phyloP scores from a whole-genome alignment of 2,329 filamentous ascomycete genomes.

The Calonectria fujianensis region DNA sequence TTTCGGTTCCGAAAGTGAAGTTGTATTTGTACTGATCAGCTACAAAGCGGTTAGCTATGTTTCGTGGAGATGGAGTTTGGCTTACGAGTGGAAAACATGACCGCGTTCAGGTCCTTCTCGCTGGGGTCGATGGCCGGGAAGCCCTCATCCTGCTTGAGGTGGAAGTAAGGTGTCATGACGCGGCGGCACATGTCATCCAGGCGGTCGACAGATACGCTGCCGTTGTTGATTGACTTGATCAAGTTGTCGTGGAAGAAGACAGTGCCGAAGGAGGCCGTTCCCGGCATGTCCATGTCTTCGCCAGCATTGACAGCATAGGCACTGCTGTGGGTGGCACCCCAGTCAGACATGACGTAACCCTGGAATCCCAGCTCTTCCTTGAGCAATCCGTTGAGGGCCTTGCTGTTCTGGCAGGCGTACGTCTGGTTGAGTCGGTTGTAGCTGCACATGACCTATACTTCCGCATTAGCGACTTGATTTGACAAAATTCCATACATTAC shows the following conservation, averaged over 20 bases:
- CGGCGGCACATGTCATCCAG: constrained; percentile 17
- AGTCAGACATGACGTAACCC: constrained; percentile 67
- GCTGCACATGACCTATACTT: constrained; percentile 60
- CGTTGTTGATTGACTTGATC: constrained; percentile 18
- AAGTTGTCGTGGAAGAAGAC: constrained; percentile 10
- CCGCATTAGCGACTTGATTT: background rate
- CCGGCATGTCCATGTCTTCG: constrained; percentile 71
- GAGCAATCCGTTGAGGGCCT: constrained; percentile 68
- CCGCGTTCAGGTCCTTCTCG: background rate
- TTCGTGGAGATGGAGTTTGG: no score
- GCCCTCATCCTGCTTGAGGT: constrained; percentile 62
- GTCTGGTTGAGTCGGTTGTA: constrained; percentile 68
- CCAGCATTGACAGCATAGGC: constrained; percentile 65
- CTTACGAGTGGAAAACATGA: constrained; percentile 12
- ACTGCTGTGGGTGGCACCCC: constrained; percentile 63
- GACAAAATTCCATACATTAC: background rate
- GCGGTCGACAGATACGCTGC: background rate
- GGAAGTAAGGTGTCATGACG: constrained; percentile 12
- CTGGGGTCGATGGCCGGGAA: constrained; percentile 63
- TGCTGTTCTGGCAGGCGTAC: constrained; percentile 70
- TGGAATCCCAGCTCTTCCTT: constrained; percentile 70
- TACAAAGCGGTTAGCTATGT: background rate
- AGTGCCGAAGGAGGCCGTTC: constrained; percentile 37
- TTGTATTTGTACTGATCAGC: constrained; percentile 57
- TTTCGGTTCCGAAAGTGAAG: constrained; percentile 21